phyloP scores from a whole-genome alignment of 2,329 filamentous ascomycete genomes.

The Colletotrichum cereale region DNA sequence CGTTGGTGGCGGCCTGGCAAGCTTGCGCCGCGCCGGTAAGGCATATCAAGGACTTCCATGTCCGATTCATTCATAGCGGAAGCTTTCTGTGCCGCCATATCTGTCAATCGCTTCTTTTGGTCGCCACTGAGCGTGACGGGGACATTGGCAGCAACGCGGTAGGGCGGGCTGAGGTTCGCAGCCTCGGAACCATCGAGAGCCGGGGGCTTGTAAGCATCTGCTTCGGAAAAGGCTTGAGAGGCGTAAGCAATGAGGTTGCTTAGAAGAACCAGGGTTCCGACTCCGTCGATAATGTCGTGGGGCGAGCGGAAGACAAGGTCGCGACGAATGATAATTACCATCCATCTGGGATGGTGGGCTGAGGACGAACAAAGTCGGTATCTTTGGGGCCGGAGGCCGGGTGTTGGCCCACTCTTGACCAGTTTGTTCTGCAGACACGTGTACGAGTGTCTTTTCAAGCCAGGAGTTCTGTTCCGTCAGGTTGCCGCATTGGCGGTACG shows the following conservation, averaged over 20 bases:
- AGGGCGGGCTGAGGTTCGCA: slow-evolving; percentile 45
- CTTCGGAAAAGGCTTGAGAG: slow-evolving; percentile 42
- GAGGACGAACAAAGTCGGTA: slow-evolving; percentile 51
- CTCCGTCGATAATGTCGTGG: slow-evolving; percentile 56
- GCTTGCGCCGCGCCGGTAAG: slow-evolving; percentile 39
- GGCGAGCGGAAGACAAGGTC: slow-evolving; percentile 53
- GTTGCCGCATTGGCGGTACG: slow-evolving; percentile 42
- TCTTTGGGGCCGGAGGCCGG: slow-evolving; percentile 49
- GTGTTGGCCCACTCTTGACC: slow-evolving; percentile 51
- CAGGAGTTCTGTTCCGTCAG: slow-evolving; percentile 41
- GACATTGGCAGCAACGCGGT: slow-evolving; percentile 45
- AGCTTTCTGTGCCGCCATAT: slow-evolving; percentile 27
- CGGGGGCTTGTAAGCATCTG: slow-evolving; percentile 31
- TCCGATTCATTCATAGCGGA: slow-evolving; percentile 6
- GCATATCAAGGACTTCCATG: slow-evolving; percentile 40
- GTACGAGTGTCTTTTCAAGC: slow-evolving; percentile 49
- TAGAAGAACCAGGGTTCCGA: slow-evolving; percentile 52
- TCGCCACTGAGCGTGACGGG: slow-evolving; percentile 33
- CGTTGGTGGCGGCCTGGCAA: slow-evolving; percentile 46
- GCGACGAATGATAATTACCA: slow-evolving; percentile 40
- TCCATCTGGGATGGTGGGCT: slow-evolving; percentile 31
- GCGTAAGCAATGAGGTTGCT: slow-evolving; percentile 47
- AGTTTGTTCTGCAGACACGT: slow-evolving; percentile 43
- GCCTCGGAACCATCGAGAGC: slow-evolving; percentile 43
- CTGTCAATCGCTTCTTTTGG: slow-evolving; percentile 39